Percentiles rank a stretch among this genome's conserved stretches.
These are phyloP conservation scores for Ottelia alismoides DNA, from an alignment of 106 monocot species.

Conservation along the genomic window DNA sequence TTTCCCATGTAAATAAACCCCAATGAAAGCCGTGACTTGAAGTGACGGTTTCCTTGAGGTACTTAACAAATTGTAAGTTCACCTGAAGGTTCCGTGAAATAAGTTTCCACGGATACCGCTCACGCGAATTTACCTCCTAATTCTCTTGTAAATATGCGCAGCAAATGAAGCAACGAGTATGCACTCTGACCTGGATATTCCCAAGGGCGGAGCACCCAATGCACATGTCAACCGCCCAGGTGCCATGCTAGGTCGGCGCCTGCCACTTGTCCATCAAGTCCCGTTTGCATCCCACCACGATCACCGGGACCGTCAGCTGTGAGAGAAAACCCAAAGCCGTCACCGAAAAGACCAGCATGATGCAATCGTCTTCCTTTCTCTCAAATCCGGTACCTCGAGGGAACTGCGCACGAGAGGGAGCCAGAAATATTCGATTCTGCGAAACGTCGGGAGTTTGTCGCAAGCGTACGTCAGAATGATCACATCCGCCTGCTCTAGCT, in stretches of 20 bases:
- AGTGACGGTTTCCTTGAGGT: too few species aligned
- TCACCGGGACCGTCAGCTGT: constrained; percentile 61
- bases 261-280: constrained; percentile 66
- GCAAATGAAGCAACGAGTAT: too few species aligned
- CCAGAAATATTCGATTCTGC: constrained; percentile 63
- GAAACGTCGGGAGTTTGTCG: constrained; percentile 49
- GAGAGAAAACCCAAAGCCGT: neutral
- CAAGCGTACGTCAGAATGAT: constrained; percentile 75
- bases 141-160: constrained; percentile 53
- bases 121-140: neutral
- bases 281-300: constrained; percentile 70
- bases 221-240: constrained; percentile 61
- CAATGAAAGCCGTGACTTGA: too few species aligned
- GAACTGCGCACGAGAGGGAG: constrained; percentile 52
- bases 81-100: too few species aligned
- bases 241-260: constrained; percentile 67
- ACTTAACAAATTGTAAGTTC: too few species aligned
- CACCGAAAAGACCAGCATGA: neutral
- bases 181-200: too few species aligned
- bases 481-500: constrained; percentile 46
- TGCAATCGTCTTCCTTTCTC: constrained; percentile 13
- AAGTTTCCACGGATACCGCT: too few species aligned
- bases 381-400: too few species aligned
- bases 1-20: too few species aligned
- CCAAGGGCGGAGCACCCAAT: constrained; percentile 78